Evolutionary conservation across 139 green algal genomes (phyloP), one percentile per base, ranked within the genome.

Genomic region (Micromonas pusilla): DNA sequence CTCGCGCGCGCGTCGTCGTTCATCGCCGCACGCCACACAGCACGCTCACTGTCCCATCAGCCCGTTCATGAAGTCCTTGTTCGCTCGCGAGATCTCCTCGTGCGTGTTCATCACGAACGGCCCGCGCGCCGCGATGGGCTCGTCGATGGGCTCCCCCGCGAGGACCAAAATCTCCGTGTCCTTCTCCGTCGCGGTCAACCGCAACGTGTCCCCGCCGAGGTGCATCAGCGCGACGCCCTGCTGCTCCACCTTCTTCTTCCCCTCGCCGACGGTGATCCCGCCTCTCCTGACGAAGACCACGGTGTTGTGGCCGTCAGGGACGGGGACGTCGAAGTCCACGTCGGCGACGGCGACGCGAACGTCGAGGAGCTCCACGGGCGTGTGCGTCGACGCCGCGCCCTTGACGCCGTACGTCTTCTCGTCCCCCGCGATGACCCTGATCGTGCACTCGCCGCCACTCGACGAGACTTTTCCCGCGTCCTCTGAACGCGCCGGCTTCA

Each of bases 71-170:
- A 74, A 86, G 38, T 86, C 82, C 26, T 63, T 34, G 38, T 80
- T 75, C 25, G 82, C 82, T 31, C 83, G 72, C 13, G 66, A 16
- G 33, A 86, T 79, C 52, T 86, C 77, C 57, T 86, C 34, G 53
- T 81, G 70, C 1, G 82, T 83, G 77, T 83, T 86, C 82, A 86
- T 86, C 65, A 86, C 82, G 52, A 86, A 83, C 13, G 82, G 82
- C 6, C 82, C 82, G 2, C 81, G 66, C 66, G 32, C 30, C 19
- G 83, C 82, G 53, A 86, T 83, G 19, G 82, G 82, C 73, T 86
- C 82, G 68, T 79, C 57, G 36, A 86, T 78, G 3, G 82, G 82
- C 66, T 79, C 34, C 20, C 77, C 82, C 1, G 25, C 72, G 25
- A 86, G 52, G 2, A 86, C 32, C 60, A 86, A n/a, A 32, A 86